A percentile compares a stretch with the other conserved stretches of the same genome.
phyloP scores from a whole-genome alignment of 2,329 filamentous ascomycete genomes.

The Pezicula rhizophila region DNA sequence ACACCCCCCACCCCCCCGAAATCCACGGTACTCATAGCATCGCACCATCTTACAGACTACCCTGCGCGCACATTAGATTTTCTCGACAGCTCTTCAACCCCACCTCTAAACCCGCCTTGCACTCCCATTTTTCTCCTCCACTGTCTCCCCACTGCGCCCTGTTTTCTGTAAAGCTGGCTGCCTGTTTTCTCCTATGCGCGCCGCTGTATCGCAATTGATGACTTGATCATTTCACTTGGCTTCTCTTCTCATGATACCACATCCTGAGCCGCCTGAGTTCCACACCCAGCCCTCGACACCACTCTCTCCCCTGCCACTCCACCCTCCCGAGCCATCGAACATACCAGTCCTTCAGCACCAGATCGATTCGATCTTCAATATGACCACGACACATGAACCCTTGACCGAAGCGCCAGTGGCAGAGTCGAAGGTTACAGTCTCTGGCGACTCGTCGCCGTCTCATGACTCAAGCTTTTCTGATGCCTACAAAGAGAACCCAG shows the following conservation, averaged over 20 bases:
- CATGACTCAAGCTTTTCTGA: conserved; percentile 27
- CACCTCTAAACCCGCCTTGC: neutral
- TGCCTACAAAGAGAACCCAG: conserved; percentile 26
- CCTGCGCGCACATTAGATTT: neutral
- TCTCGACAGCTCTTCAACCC: neutral
- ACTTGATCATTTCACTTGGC: conserved; percentile 4
- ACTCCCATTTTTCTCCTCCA: neutral
- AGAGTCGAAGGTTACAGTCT: conserved; percentile 11
- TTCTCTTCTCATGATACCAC: conserved; percentile 13
- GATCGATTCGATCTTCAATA: conserved; percentile 67
- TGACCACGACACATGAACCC: conserved; percentile 52
- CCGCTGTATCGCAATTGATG: conserved; percentile 1
- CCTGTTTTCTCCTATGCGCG: neutral
- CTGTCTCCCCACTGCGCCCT: neutral
- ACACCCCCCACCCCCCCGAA: no score
- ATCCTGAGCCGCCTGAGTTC: conserved; percentile 46
- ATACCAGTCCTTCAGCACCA: conserved; percentile 66
- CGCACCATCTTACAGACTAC: neutral
- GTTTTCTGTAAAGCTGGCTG: conserved; percentile 1
- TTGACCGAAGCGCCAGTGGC: conserved; percentile 20
- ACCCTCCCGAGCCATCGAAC: conserved; percentile 60
- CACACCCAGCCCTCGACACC: conserved; percentile 62
- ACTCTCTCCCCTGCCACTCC: conserved; percentile 64
- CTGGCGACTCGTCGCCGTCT: conserved; percentile 17
- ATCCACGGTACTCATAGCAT: neutral